Base-by-base conservation (phyloP, 2,329 filamentous ascomycete species). In the Pseudocercospora fuligena region DNA sequence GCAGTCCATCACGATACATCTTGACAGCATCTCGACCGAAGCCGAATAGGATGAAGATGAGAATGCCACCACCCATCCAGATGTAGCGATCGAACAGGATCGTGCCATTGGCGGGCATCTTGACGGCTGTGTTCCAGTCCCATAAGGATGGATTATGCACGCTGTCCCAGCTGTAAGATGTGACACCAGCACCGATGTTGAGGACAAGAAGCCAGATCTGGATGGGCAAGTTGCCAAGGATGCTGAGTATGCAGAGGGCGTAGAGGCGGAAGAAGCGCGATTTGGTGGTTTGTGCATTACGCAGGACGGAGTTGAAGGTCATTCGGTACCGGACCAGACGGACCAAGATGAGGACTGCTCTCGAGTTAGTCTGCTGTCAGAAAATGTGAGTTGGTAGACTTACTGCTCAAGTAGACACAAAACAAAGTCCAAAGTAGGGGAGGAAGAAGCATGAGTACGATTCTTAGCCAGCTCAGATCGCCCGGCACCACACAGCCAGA, bases 11-110 rank as follows among this genome's bases (percentile, higher is more conserved):
- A 61, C 80, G 80, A 73, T 89, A 90, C 76, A 87, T 84, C 25
- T 80, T 78, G 3, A 81, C 78, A 0, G 88, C 88, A 72, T 91
- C 89, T 27, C 80, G 80, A 31, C 89, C 89, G 16, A 88, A 84
- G 8, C 89, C 89, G 70, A 90, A 90, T 72, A 89, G 86, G n/a
- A 85, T 61, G 73, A 91, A 91, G 12, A 87, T 77, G 27, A 88
- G 65, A 66, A 86, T 82, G 0, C 85, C 86, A 3, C 83, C 80
- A 0, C 74, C 81, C 9, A 90, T 78, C 56, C 85, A 83, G 21
- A 86, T 80, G 86, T 87, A 91, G 31, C 85, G 83, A 73, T 89
- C 86, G 66, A 85, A 85, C 51, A 80, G 75, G 46, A 86, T 78
- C 1, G 69, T 9, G 40, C 85, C 82, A 47, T 78, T 43, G 23